A percentile compares a stretch with the other conserved stretches of the same genome.
phyloP scores from a whole-genome alignment of 2,329 filamentous ascomycete species.

The Apiospora hydei region DNA sequence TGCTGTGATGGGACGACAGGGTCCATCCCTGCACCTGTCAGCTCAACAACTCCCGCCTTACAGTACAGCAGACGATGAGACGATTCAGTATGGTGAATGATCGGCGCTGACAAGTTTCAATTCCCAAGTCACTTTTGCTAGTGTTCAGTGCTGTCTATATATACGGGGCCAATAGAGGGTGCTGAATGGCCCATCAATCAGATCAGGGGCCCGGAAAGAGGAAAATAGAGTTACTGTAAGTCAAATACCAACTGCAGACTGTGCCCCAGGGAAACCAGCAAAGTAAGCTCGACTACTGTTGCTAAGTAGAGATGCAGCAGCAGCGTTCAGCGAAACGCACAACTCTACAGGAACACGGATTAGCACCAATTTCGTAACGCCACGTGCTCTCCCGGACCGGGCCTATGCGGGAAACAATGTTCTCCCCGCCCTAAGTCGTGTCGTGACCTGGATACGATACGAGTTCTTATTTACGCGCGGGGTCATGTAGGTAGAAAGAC shows the following conservation, averaged over 20 bases:
- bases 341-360: neutral
- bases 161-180: neutral
- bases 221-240: neutral
- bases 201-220: neutral
- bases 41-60: neutral
- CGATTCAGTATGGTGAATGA: neutral
- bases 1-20: slow-evolving; percentile 12
- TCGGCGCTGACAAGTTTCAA: slow-evolving; percentile 14
- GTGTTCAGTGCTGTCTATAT: neutral
- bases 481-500: too few relatives aligned
- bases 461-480: too few relatives aligned
- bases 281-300: too few relatives aligned
- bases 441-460: too few relatives aligned
- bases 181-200: neutral
- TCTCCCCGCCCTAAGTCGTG: neutral
- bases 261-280: too few relatives aligned
- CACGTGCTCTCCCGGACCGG: neutral
- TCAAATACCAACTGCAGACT: neutral
- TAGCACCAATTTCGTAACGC: neutral
- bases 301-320: neutral
- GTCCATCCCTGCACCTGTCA: neutral
- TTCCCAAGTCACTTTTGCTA: neutral
- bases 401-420: neutral
- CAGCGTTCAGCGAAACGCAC: neutral
- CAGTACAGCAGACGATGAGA: neutral